These are phyloP conservation scores for Papiliotrema nemorosa DNA, from an alignment of 1,284 basidiomycete species.

Conservation along the genomic window DNA sequence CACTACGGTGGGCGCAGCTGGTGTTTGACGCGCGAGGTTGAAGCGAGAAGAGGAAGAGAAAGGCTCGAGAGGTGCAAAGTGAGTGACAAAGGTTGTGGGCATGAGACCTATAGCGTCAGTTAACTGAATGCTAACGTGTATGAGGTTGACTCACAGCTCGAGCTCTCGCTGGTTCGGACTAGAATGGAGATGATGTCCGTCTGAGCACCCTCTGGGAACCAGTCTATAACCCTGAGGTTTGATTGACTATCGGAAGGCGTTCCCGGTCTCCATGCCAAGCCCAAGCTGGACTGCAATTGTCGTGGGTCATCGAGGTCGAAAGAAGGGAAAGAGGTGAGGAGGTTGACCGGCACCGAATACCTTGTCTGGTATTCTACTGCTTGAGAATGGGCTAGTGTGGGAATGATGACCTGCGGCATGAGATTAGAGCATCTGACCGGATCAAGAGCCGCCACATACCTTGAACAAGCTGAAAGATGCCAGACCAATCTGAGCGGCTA, in stretches of 20 bases:
- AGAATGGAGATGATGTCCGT: slow-evolving; percentile 32
- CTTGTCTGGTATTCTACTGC: slow-evolving; percentile 31
- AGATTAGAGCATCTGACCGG: too few species aligned
- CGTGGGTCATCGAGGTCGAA: slow-evolving; percentile 42
- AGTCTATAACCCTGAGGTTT: slow-evolving; percentile 13
- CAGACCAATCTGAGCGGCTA: slow-evolving; percentile 25
- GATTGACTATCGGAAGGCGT: slow-evolving; percentile 2
- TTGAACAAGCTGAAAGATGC: slow-evolving; percentile 38
- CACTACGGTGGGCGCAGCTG: slow-evolving; percentile 23
- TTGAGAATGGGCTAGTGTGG: slow-evolving; percentile 37
- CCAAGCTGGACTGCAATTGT: slow-evolving; percentile 25
- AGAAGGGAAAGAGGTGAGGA: slow-evolving; percentile 39
- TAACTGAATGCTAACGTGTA: too few species aligned
- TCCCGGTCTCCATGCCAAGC: slow-evolving; percentile 10
- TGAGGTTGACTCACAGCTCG: too few species aligned
- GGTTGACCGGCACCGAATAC: slow-evolving; percentile 28
- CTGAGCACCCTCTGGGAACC: slow-evolving; percentile 14
- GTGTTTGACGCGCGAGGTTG: not conserved
- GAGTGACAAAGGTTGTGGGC: slow-evolving; percentile 29
- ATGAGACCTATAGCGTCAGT: slow-evolving; percentile 8
- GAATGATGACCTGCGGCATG: slow-evolving; percentile 37
- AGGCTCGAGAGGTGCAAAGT: slow-evolving; percentile 23
- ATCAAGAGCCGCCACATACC: too few species aligned
- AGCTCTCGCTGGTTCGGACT: slow-evolving; percentile 22
- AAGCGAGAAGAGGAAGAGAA: not conserved